Evolutionary conservation across 305 asterid genomes (phyloP), one percentile per base, ranked within the genome.

Genomic region (Ilex paraguariensis): DNA sequence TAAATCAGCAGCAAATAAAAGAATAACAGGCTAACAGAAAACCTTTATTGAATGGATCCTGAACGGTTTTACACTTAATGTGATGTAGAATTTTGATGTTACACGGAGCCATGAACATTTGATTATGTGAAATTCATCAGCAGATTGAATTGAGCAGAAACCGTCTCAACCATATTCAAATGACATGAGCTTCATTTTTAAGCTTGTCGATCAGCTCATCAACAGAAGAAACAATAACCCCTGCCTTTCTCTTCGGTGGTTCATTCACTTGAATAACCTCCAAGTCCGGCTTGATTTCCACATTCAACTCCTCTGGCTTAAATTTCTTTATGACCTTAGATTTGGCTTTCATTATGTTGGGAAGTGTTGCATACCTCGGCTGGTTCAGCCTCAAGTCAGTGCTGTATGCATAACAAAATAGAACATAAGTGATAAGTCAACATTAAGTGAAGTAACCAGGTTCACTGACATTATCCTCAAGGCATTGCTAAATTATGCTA

Each of bases 321-420:
- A 82, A 57, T 71, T 87, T 92, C 88, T 84, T 84, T 67, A 92
- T 84, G 40, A 66, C 77, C 81, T 92, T 92, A 28, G 95, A 85
- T 72, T 90, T 92, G 3, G 98, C 98, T 77, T 90, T 92, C 98
- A 90, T 92, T 56, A 92, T 92, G 81, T 92, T 92, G 0, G 97
- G 97, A 52, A 92, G 98, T 11, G 96, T 90, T 5, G 98, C 97
- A 45, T 89, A 92, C 68, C 98, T 81, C 7, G 96, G 96, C 73
- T 89, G 97, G 76, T 89, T 92, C 84, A 89, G 64, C 62, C 98
- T 90, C 87, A 92, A 66, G 63, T 92, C 97, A 45, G 97, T 81
- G 58, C 98, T 89, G 96, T 72, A 60, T 36, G 9, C 42, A 36
- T 5, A 36, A 4, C 42, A 36, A 21, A 21, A 21, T 21, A 21